phyloP scores from a whole-genome alignment of 2,329 filamentous ascomycete genomes.

The Ampelomyces quisqualis region DNA sequence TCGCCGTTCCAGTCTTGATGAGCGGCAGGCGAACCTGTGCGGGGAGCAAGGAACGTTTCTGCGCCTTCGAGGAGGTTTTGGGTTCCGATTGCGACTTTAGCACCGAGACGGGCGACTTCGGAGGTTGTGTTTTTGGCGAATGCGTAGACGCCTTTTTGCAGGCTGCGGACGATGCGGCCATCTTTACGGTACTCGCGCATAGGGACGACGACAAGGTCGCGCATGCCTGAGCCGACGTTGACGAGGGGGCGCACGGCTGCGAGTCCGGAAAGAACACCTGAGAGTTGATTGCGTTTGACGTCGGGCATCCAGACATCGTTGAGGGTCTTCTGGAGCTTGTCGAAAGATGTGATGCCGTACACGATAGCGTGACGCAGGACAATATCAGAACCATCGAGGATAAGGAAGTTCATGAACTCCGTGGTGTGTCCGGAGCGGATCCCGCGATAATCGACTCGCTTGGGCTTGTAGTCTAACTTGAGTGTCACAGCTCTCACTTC shows the following conservation, averaged over 20 bases:
- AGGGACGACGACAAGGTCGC: constrained; percentile 83
- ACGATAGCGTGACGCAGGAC: constrained; percentile 85
- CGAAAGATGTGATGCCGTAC: constrained; percentile 88
- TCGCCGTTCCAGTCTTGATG: constrained; percentile 50
- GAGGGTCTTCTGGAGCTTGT: constrained; percentile 81
- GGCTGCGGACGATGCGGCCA: constrained; percentile 84
- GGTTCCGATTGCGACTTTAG: constrained; percentile 91
- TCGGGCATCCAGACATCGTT: constrained; percentile 98
- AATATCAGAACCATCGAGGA: constrained; percentile 85
- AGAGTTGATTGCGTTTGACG: constrained; percentile 84
- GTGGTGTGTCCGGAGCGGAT: constrained; percentile 90
- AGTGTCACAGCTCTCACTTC: constrained; percentile 83
- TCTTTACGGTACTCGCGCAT: constrained; percentile 93
- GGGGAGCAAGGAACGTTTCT: constrained; percentile 68
- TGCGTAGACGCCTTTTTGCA: constrained; percentile 83
- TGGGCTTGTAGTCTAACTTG: constrained; percentile 95
- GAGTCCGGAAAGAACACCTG: constrained; percentile 81
- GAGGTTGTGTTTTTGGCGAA: constrained; percentile 94
- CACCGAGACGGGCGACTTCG: constrained; percentile 90
- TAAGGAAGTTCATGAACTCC: constrained; percentile 98
- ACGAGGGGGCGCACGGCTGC: constrained; percentile 88
- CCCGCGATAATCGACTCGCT: constrained; percentile 93
- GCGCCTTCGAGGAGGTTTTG: constrained; percentile 90
- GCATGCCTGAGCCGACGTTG: constrained; percentile 84
- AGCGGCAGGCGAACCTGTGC: constrained; percentile 23